Evolutionary conservation across 331 rosid species (phyloP).

Genomic region (Pyrus hybrid): DNA sequence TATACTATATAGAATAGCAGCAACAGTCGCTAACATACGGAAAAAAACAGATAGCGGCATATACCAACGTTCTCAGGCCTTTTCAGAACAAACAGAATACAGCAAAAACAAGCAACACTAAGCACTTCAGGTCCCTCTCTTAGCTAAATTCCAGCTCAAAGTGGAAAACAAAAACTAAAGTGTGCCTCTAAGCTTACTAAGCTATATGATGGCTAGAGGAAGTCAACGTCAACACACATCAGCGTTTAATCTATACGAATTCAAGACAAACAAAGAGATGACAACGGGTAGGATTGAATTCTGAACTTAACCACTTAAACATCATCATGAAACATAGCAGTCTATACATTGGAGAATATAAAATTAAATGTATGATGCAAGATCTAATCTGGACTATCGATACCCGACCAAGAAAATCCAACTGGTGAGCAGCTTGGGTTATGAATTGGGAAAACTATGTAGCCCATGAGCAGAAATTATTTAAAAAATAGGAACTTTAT

Average conservation of each 20-base stretch:
- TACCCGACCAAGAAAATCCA: too few species aligned
- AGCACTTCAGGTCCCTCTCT: not conserved
- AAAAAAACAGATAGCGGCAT: not conserved
- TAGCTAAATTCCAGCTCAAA: not conserved
- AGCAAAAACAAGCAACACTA: not conserved
- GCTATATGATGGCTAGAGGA: not conserved
- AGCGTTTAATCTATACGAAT: not conserved
- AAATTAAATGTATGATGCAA: too few species aligned
- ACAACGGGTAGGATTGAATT: not conserved
- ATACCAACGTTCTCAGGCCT: not conserved
- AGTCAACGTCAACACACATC: too few species aligned
- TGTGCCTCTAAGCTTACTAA: not conserved
- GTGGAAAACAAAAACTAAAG: not conserved
- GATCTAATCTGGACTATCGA: too few species aligned
- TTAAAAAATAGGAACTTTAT: too few species aligned
- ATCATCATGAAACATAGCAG: not conserved
- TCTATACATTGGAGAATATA: not conserved
- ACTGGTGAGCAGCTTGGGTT: too few species aligned
- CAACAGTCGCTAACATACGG: not conserved
- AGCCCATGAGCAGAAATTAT: too few species aligned
- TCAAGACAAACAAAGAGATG: not conserved
- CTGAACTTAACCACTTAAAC: not conserved
- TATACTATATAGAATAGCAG: not conserved
- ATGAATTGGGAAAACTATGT: too few species aligned
- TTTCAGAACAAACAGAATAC: not conserved